These are phyloP conservation scores for Apiospora rasikravindrae DNA, from an alignment of 2,329 filamentous ascomycete genomes.

Conservation along the genomic window DNA sequence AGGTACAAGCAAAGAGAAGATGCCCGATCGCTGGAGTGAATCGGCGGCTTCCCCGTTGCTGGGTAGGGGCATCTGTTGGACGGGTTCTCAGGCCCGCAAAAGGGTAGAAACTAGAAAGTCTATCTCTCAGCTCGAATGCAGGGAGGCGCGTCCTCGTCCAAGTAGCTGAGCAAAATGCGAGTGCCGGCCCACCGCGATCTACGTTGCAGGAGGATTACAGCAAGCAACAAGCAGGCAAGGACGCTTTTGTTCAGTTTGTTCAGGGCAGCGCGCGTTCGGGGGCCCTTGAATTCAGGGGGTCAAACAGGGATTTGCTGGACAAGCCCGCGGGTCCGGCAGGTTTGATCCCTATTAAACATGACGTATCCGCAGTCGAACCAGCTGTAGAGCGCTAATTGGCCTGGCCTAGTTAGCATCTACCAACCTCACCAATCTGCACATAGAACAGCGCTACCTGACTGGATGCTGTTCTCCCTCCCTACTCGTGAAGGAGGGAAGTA, in stretches of 20 bases:
- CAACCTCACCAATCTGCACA: not conserved
- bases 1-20: conserved; percentile 3
- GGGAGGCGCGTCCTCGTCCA: not conserved
- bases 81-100: conserved; percentile 11
- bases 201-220: not conserved
- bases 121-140: conserved; percentile 6
- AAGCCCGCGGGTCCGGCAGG: conserved; percentile 9
- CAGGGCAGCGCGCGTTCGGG: not conserved
- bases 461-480: not conserved
- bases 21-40: not conserved
- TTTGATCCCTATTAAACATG: conserved; percentile 8
- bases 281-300: not conserved
- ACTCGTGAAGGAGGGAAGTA: no score
- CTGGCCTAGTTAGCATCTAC: not conserved
- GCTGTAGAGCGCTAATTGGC: conserved; percentile 8
- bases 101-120: not conserved
- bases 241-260: not conserved
- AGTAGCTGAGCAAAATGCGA: not conserved
- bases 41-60: conserved; percentile 14
- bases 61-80: not conserved
- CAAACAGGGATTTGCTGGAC: conserved; percentile 2
- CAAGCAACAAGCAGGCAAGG: not conserved
- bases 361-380: conserved; percentile 2
- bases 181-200: conserved; percentile 2
- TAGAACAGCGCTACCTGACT: not conserved